phyloP scores from a whole-genome alignment of 805 yeast species.

The Ogataea populi-albae region DNA sequence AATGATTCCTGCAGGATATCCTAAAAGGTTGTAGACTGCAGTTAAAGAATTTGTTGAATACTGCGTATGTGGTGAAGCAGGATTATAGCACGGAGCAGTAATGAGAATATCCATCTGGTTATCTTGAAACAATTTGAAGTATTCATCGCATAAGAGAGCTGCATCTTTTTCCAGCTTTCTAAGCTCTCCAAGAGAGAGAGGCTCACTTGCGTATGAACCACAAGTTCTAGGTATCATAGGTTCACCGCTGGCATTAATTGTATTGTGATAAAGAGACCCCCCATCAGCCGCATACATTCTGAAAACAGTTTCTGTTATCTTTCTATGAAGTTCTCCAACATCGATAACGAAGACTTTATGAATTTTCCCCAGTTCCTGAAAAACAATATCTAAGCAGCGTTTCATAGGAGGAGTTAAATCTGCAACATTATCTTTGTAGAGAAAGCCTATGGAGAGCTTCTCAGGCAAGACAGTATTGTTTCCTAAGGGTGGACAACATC shows the following conservation, averaged over 20 bases:
- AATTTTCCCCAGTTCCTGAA: constrained; percentile 32
- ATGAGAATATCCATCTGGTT: constrained; percentile 22
- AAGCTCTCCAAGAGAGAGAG: constrained; percentile 6
- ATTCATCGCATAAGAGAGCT: constrained; percentile 1
- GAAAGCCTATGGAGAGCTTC: constrained; percentile 43
- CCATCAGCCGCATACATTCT: constrained; percentile 7
- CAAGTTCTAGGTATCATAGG: constrained; percentile 5
- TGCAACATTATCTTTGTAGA: constrained; percentile 39
- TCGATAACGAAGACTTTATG: constrained; percentile 51
- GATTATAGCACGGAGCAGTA: constrained; percentile 44
- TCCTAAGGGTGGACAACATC: constrained; percentile 45
- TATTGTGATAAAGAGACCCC: background rate
- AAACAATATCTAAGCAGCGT: constrained; percentile 1
- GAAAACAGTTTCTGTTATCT: constrained; percentile 8
- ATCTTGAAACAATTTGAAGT: constrained; percentile 4
- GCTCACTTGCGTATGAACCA: constrained; percentile 1
- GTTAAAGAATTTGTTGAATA: constrained; percentile 33
- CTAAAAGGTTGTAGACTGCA: constrained; percentile 39
- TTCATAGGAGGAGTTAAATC: constrained; percentile 35
- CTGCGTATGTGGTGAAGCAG: constrained; percentile 39
- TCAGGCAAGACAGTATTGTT: constrained; percentile 15
- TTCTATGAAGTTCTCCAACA: constrained; percentile 6
- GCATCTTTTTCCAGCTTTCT: constrained; percentile 3
- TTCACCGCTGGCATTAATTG: constrained; percentile 8
- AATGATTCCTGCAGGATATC: constrained; percentile 44